Base-by-base conservation (phyloP, 2,329 filamentous ascomycete genomes). In the Knufia petricola region DNA sequence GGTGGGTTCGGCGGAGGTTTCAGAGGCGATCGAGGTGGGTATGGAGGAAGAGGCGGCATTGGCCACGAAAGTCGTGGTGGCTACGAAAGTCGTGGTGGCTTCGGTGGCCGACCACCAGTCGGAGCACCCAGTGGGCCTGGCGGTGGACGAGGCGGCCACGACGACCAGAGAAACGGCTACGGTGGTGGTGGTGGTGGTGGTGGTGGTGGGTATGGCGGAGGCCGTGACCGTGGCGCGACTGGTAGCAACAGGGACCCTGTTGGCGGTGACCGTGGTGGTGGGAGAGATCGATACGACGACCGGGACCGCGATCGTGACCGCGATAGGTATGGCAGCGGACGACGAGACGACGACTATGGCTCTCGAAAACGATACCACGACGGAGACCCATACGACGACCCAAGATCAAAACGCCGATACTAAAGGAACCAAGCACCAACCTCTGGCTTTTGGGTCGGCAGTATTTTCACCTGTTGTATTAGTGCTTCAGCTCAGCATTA, bases 241-340 rank as follows among this genome's bases (percentile, higher is more conserved):
- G 85, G 85, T 56, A 85, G 85, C 70, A 92, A 94, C 69, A 84
- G 84, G 67, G 87, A 94, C 65, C 87, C 86, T 53, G 79, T 92
- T 63, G 82, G 84, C 63, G 82, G 84, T 53, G 79, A 92, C 63
- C 81, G 84, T 63, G 82, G 84, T 61, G 79, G 80, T 46, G 69
- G 81, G 60, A 79, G 82, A 55, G 72, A 73, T 64, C 74, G 74
- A 58, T 76, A 78, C 66, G 73, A 63, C 4, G 60, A 63, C 43
- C 53, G 59, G 28, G 61, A 70, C n/a, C n/a, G n/a, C n/a, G n/a
- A n/a, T n/a, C n/a, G n/a, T n/a, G 60, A 63, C 43, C 53, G 59
- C 28, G 61, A 70, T 50, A 67, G 68, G 48, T 66, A 69, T 48
- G 59, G 71, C 36, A 64, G 68, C 49, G 62, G 65, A 28, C 38